Evolutionary conservation across 2,329 filamentous ascomycete species (phyloP).

Genomic region (Claviceps digitariae): DNA sequence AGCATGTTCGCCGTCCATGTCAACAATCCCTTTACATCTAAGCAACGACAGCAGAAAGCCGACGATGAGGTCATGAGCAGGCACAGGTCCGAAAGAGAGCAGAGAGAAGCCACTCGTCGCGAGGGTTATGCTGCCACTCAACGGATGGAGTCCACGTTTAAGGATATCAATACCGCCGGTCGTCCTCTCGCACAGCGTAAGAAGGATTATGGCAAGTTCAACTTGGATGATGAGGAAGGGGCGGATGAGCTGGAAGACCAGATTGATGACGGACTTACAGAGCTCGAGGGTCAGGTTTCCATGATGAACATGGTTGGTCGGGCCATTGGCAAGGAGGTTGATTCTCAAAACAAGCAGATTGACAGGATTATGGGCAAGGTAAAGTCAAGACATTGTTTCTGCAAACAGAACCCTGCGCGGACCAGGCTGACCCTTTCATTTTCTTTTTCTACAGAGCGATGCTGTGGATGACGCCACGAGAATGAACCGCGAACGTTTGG

Average conservation of each 20-base stretch:
- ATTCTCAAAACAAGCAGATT: slow-evolving; percentile 62
- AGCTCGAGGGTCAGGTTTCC: slow-evolving; percentile 56
- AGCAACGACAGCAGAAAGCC: slow-evolving; percentile 46
- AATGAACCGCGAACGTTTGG: slow-evolving; percentile 60
- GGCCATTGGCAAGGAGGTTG: slow-evolving; percentile 63
- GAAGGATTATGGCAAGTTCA: slow-evolving; percentile 48
- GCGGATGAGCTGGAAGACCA: slow-evolving; percentile 31
- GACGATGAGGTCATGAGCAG: slow-evolving; percentile 59
- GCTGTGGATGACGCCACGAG: slow-evolving; percentile 68
- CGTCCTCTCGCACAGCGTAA: slow-evolving; percentile 20
- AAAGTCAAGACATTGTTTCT: slow-evolving; percentile 12
- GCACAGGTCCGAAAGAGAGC: slow-evolving; percentile 50
- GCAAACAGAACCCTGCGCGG: background rate
- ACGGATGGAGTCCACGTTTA: slow-evolving; percentile 39
- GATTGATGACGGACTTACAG: slow-evolving; percentile 47
- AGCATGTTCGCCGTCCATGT: slow-evolving; percentile 86
- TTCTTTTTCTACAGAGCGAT: slow-evolving; percentile 49
- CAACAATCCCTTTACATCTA: slow-evolving; percentile 62
- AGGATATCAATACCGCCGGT: slow-evolving; percentile 21
- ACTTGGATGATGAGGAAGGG: slow-evolving; percentile 53
- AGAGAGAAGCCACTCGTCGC: slow-evolving; percentile 47
- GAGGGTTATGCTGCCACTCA: slow-evolving; percentile 37
- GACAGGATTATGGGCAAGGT: slow-evolving; percentile 69
- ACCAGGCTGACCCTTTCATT: slow-evolving; percentile 14
- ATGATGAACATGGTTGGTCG: slow-evolving; percentile 60